A percentile compares a stretch with the other conserved stretches of the same genome.
Conservation (phyloP, 2,329 filamentous ascomycete genomes). For the Hyphodiscus sp. region DNA sequence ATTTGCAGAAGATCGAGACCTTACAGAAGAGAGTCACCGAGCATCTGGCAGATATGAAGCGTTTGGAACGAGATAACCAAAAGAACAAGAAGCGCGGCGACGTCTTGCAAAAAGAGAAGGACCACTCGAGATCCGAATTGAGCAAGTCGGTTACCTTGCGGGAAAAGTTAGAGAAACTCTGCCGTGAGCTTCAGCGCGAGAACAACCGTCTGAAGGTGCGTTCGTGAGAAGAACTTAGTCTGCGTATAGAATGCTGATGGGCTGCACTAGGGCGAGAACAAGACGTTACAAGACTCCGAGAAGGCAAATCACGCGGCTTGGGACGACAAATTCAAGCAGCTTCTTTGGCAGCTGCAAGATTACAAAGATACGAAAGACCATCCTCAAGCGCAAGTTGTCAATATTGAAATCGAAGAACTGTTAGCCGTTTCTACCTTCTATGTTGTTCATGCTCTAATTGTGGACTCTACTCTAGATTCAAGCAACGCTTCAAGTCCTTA, state of each 20-base stretch:
- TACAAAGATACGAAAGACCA: constrained; percentile 83
- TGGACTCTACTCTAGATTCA: constrained; percentile 59
- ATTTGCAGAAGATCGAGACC: constrained; percentile 84
- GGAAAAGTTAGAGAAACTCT: constrained; percentile 95
- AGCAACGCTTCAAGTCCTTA: constrained; percentile 85
- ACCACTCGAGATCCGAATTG: constrained; percentile 78
- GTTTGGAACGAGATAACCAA: constrained; percentile 84
- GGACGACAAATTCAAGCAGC: constrained; percentile 74
- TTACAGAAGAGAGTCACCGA: constrained; percentile 89
- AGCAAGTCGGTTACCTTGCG: constrained; percentile 87
- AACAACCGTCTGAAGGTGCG: constrained; percentile 95
- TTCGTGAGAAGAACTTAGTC: constrained; percentile 11
- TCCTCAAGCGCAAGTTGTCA: constrained; percentile 70
- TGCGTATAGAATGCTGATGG: constrained; percentile 17
- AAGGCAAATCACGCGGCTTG: constrained; percentile 76
- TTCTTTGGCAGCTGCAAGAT: constrained; percentile 80
- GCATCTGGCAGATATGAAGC: constrained; percentile 89
- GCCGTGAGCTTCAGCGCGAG: constrained; percentile 87
- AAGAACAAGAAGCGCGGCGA: constrained; percentile 96
- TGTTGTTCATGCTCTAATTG: constrained; percentile 24
- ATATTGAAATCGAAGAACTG: constrained; percentile 86
- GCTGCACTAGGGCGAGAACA: constrained; percentile 71
- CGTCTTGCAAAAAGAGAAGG: constrained; percentile 92
- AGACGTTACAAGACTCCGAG: constrained; percentile 80
- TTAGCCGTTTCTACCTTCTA: constrained; percentile 38